These are phyloP conservation scores for Arxiozyma bovina DNA, from an alignment of 1,139 yeast species.

Conservation along the genomic window DNA sequence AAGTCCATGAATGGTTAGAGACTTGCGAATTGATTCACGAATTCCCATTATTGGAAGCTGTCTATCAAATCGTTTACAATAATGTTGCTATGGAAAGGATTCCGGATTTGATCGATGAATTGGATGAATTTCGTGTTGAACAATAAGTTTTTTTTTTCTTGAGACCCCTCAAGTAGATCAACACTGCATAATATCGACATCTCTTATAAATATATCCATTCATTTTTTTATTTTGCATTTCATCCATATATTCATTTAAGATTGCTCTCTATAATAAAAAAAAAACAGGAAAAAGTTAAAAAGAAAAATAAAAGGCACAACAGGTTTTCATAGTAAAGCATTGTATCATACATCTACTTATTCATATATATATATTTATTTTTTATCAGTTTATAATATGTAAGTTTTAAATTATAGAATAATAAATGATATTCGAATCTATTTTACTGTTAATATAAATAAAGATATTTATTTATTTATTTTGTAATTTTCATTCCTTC, in stretches of 20 bases:
- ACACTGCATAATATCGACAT: not conserved
- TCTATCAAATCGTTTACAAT: constrained; percentile 73
- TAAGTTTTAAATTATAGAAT: no score
- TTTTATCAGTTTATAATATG: no score
- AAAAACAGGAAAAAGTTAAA: no score
- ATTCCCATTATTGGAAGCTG: constrained; percentile 82
- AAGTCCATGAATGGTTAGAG: constrained; percentile 75
- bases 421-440: not conserved
- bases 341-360: not conserved
- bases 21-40: constrained; percentile 53
- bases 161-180: no score
- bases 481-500: not conserved
- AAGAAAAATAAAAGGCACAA: not conserved
- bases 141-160: no score
- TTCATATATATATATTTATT: no score
- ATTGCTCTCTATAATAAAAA: not conserved
- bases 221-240: not conserved
- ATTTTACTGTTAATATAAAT: no score
- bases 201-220: not conserved
- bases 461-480: no score
- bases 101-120: constrained; percentile 51
- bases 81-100: constrained; percentile 54
- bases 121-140: constrained; percentile 16
- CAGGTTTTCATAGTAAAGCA: not conserved
- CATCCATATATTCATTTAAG: not conserved